Evolutionary conservation across 331 rosid species (phyloP), one percentile per base, ranked within the genome.

Genomic region (Acacia concinna): DNA sequence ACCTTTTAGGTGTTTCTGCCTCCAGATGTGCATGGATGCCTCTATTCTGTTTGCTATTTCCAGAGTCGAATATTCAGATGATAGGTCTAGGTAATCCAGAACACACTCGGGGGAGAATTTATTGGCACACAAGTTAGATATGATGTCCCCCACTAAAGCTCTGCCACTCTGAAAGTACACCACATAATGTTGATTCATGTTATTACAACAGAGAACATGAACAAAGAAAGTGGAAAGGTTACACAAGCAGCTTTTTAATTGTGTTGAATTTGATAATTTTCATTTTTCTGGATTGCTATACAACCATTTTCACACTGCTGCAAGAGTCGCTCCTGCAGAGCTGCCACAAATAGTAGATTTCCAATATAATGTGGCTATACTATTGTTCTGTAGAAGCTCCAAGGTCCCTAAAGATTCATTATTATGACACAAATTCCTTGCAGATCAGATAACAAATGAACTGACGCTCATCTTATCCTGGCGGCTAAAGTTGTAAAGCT

Each of bases 41-140:
- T 87, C 94, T 21, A 87, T 63, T 73, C 90, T 81, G 81, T 84
- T 87, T 71, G 89, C 91, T 68, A 87, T 81, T 62, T 90, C 91
- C 7, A 86, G 65, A 73, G 86, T 80, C 46, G 85, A 81, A 85
- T 78, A 83, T 64, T 87, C 91, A 0, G 90, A 90, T 28, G 90
- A 82, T 49, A 80, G 83, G 79, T 86, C 91, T 18, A 86, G 66
- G 84, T 78, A 82, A 77, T 90, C 90, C 54, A 90, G 76, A 69
- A 87, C 79, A 68, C 78, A 75, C 41, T 80, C 87, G 8, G 28
- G 86, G 70, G 90, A 86, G 78, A 90, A 87, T 69, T 34, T 80
- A 34, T 90, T 85, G 1, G 88, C 85, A 7, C 85, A 78, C 31
- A 51, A 69, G 56, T 76, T 79, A 71, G 80, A 81, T 31, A 80